Conservation (phyloP, 2,329 filamentous ascomycete species). For the Clonostachys chloroleuca region DNA sequence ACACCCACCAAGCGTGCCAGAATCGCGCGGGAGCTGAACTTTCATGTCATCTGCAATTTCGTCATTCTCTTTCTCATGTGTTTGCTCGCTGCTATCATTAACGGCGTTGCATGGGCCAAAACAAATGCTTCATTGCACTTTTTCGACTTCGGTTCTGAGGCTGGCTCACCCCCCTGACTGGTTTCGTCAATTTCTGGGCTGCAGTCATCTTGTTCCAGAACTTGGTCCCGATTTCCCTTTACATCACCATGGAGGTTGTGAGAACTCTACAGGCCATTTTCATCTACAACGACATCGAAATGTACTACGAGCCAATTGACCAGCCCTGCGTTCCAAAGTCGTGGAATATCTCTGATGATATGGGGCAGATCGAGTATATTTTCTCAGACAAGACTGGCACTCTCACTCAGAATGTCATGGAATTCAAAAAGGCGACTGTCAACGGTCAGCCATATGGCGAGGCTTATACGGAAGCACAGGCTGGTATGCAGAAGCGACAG, state of each 20-base stretch:
- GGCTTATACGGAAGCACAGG: slow-evolving; percentile 94
- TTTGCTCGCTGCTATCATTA: slow-evolving; percentile 76
- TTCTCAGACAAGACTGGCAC: slow-evolving; percentile 99
- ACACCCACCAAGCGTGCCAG: slow-evolving; percentile 91
- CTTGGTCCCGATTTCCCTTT: slow-evolving; percentile 95
- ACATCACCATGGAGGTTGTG: slow-evolving; percentile 95
- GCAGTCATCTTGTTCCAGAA: slow-evolving; percentile 95
- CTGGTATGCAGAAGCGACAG: slow-evolving; percentile 89
- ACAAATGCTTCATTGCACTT: slow-evolving; percentile 69
- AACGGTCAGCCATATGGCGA: slow-evolving; percentile 97
- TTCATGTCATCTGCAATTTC: slow-evolving; percentile 97
- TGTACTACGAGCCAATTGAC: slow-evolving; percentile 95
- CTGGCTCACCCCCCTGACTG: slow-evolving; percentile 71
- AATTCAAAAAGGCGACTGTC: slow-evolving; percentile 97
- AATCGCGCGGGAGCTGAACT: slow-evolving; percentile 91
- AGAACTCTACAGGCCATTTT: slow-evolving; percentile 91
- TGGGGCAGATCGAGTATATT: slow-evolving; percentile 98
- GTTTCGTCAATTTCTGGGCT: slow-evolving; percentile 96
- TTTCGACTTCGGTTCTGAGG: slow-evolving; percentile 85
- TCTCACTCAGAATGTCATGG: slow-evolving; percentile 96
- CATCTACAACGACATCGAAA: slow-evolving; percentile 91
- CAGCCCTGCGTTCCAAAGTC: slow-evolving; percentile 96
- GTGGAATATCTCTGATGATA: slow-evolving; percentile 98
- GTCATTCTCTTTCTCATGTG: slow-evolving; percentile 86
- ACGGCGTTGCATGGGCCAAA: slow-evolving; percentile 77